Conservation (phyloP, 352 stramenopile genomes). For the Aphanomyces euteiches region DNA sequence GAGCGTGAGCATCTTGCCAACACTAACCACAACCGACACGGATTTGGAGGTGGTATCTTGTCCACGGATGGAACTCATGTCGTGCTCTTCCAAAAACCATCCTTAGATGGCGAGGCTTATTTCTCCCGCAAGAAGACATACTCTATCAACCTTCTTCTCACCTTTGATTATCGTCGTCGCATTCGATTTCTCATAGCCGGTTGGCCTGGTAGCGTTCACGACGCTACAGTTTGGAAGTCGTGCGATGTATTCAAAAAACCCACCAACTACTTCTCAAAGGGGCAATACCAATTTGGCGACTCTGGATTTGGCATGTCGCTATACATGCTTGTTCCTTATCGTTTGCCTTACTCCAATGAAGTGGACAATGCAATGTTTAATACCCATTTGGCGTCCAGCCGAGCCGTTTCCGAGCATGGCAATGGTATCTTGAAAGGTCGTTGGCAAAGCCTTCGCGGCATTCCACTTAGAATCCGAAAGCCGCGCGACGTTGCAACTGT, state of each 20-base stretch:
- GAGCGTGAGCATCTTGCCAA: no score
- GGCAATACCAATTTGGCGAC: neutral
- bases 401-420: neutral
- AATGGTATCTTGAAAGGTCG: constrained; percentile 4
- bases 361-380: neutral
- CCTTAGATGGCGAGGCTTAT: constrained; percentile 5
- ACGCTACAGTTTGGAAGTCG: constrained; percentile 8
- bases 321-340: neutral
- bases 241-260: neutral
- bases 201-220: constrained; percentile 13
- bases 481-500: neutral
- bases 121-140: constrained; percentile 4
- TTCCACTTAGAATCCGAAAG: neutral
- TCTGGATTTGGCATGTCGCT: neutral
- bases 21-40: neutral
- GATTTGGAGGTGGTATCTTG: neutral
- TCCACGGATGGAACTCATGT: constrained; percentile 18
- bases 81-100: constrained; percentile 1
- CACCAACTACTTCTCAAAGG: neutral
- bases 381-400: neutral
- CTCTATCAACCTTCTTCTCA: constrained; percentile 13
- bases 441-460: neutral
- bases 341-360: neutral
- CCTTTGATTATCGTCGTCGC: neutral
- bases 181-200: constrained; percentile 14